Base-by-base conservation (phyloP, 2,329 filamentous ascomycete genomes). In the Hypoxylon sp. region DNA sequence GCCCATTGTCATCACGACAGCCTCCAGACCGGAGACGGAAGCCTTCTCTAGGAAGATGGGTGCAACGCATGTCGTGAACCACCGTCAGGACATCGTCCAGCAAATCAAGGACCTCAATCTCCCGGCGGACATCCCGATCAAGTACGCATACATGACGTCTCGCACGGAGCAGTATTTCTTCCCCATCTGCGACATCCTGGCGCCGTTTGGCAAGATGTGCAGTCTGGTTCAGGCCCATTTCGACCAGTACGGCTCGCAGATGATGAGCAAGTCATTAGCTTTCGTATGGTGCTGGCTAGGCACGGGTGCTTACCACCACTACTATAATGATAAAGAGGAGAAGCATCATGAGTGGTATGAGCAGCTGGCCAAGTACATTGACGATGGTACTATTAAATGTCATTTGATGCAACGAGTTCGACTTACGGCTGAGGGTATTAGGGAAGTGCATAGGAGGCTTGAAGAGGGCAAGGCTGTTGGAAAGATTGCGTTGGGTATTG, bases 141-240 rank as follows among this genome's bases (percentile, higher is more conserved):
- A 71, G 50, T 76, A 76, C 57, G 68, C 72, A 4, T 75, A 72
- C 63, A 74, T 76, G 58, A 72, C 73, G 11, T 69, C 71, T 27
- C 65, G 68, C 2, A 73, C 73, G 3, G 70, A 72, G 35, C 67
- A 72, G 40, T 78, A 78, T 56, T 61, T 76, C 31, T 57, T 43
- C 3, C 67, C 70, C 7, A 65, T 70, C 2, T 69, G 67, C 2
- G 66, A 70, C 16, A 64, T 76, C n/a, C 68, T 69, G 27, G 71
- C 69, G 11, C 73, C 74, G 2, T 75, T 76, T 29, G 73, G 72
- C 6, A 76, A 75, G 57, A 69, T 75, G 5, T 75, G 73, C 64
- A 73, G 69, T 8, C 76, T 77, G 45, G 73, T 77, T 9, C 74
- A 78, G 59, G 70, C 69, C 5, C 57, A 69, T 32, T 69, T 74